Evolutionary conservation across 768 basidiomycete species (phyloP), one percentile per base, ranked within the genome.

Genomic region (Suillus alpinus): DNA sequence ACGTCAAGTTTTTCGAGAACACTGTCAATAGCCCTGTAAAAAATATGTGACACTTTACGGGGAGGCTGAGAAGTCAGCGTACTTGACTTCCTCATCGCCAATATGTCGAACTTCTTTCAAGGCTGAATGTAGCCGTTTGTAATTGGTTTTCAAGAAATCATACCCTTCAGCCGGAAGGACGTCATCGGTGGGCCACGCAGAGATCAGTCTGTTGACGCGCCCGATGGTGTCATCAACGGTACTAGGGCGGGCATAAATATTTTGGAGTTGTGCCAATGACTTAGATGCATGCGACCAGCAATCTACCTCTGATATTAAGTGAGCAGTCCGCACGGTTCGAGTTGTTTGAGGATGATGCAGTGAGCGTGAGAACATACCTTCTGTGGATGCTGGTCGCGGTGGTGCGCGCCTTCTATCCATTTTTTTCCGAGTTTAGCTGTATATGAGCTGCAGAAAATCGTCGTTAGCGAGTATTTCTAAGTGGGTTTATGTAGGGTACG

Each of bases 181-280:
- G 64, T 92, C 90, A 73, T 91, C 89, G 26, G 79, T 75, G 6
- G 90, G 88, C 89, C 90, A 91, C 31, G 79, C 81, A 56, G 82
- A 76, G 63, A 92, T 86, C 59, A 89, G 70, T 66, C 88, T 80
- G 72, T 94, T 92, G 40, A 91, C 87, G 49, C 89, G 84, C 49
- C 82, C 83, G 59, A 92, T 83, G 1, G 85, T 84, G 41, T 91
- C 88, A 59, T 91, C 88, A 59, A 73, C 66, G 37, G 80, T 81
- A 8, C 74, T 69, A 39, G 80, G 71, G 67, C 78, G 83, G 12
- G 80, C 72, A 70, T 83, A 87, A 63, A 85, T 77, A 59, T 73
- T 76, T 14, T 86, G 81, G 40, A 91, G 76, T 20, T 76, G 73
- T 64, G 76, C 81, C 60, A 93, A 73, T 37, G 87, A 83, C 58